These are phyloP conservation scores for Hanseniaspora uvarum DNA, from an alignment of 1,139 yeast species.

Conservation along the genomic window DNA sequence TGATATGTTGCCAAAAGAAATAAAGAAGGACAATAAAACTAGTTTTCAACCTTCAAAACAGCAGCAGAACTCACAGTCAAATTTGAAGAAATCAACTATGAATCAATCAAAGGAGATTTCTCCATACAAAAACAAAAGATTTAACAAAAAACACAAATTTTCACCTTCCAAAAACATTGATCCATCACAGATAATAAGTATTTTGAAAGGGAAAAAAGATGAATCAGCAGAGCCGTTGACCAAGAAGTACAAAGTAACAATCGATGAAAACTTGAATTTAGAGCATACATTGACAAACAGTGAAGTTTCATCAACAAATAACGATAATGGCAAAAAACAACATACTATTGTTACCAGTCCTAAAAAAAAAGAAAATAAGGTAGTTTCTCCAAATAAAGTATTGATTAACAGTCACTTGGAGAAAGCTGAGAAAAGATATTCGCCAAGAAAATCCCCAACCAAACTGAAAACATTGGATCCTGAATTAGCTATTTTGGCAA, in stretches of 20 bases:
- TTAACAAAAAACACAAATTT: constrained; percentile 1
- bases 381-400: not conserved
- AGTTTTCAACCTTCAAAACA: not conserved
- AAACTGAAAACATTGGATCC: not conserved
- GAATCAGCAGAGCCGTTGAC: not conserved
- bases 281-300: constrained; percentile 7
- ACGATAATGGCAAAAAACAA: not conserved
- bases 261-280: constrained; percentile 12
- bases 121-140: not conserved
- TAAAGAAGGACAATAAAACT: not conserved
- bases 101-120: not conserved
- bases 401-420: not conserved
- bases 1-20: not conserved
- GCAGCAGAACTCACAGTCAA: not conserved
- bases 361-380: not conserved
- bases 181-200: constrained; percentile 1
- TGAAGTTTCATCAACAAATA: constrained; percentile 1
- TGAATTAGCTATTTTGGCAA: not conserved
- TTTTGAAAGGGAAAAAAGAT: not conserved
- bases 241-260: not conserved
- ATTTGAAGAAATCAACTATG: not conserved
- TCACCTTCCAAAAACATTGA: constrained; percentile 3
- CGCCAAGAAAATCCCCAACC: not conserved
- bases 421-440: not conserved
- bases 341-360: not conserved